A percentile compares a stretch with the other conserved stretches of the same genome.
Evolutionary conservation across 495 filamentous ascomycete genomes (phyloP).

Genomic region (Tuber indicum): DNA sequence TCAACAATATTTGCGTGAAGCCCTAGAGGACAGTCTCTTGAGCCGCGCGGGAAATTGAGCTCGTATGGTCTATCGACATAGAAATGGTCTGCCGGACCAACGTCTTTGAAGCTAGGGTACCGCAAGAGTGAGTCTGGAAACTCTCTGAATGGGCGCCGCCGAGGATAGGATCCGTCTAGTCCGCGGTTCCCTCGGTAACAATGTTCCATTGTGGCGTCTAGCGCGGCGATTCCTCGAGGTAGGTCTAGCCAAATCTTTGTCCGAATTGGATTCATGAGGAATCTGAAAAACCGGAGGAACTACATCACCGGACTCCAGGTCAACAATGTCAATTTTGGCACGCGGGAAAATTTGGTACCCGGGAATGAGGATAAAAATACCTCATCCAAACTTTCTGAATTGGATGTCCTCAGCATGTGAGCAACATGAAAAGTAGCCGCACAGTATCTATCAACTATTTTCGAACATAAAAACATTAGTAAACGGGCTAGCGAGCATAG

Average conservation of each 20-base stretch:
- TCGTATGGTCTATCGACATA: conserved; percentile 18
- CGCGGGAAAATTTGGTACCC: neutral
- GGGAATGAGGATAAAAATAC: conserved; percentile 9
- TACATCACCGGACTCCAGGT: neutral
- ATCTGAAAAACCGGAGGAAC: neutral
- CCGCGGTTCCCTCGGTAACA: conserved; percentile 21
- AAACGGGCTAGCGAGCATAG: neutral
- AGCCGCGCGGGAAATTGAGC: conserved; percentile 14
- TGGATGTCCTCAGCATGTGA: conserved; percentile 25
- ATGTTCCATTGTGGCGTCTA: conserved; percentile 31
- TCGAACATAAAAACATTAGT: conserved; percentile 3
- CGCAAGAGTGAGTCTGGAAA: conserved; percentile 7
- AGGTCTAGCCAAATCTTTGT: conserved; percentile 22
- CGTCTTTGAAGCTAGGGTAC: conserved; percentile 26
- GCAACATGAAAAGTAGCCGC: conserved; percentile 27
- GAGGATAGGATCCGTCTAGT: neutral
- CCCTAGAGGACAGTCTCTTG: conserved; percentile 15
- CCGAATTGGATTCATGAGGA: neutral
- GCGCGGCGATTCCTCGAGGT: conserved; percentile 20
- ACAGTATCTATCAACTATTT: conserved; percentile 27
- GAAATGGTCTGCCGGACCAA: conserved; percentile 18
- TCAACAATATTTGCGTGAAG: conserved; percentile 24
- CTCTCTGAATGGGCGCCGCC: conserved; percentile 22
- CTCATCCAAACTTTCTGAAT: conserved; percentile 9
- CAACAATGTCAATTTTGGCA: neutral